These are phyloP conservation scores for Orychophragmus violaceus DNA, from an alignment of 345 rosid species.

Conservation along the genomic window DNA sequence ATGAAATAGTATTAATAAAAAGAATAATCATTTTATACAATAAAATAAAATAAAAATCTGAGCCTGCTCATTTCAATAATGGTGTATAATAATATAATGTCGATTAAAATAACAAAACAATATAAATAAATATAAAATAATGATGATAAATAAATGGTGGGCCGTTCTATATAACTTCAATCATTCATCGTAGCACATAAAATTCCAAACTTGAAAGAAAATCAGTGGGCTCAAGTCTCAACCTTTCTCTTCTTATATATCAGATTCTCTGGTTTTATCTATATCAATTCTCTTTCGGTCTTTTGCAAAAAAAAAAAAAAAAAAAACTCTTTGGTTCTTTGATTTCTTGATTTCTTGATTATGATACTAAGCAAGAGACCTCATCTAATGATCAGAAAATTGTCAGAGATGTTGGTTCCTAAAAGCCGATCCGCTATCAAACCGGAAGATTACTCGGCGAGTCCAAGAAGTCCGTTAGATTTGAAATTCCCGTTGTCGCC, in stretches of 20 bases:
- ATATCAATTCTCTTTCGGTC: neutral
- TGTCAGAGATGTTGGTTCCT: conserved; percentile 59
- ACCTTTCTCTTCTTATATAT: conserved; percentile 22
- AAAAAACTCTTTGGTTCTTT: no score
- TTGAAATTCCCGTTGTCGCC: conserved; percentile 52
- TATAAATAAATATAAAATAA: neutral
- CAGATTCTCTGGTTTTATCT: neutral
- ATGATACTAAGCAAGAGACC: conserved; percentile 53
- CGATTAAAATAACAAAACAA: conserved; percentile 14
- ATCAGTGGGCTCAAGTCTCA: conserved; percentile 22
- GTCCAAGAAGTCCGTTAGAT: conserved; percentile 74
- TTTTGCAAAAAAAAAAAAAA: no score
- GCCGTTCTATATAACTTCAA: conserved; percentile 22
- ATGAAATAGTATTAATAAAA: neutral
- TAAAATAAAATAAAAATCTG: neutral
- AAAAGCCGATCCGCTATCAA: conserved; percentile 35
- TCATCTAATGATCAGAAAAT: conserved; percentile 56
- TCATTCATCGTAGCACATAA: conserved; percentile 28
- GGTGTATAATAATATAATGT: conserved; percentile 5
- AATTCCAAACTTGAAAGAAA: conserved; percentile 25
- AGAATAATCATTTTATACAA: neutral
- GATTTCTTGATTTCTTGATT: neutral
- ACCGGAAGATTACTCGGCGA: conserved; percentile 34
- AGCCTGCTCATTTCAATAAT: conserved; percentile 32
- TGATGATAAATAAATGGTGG: neutral